Base-by-base conservation (phyloP, 2,329 filamentous ascomycete genomes). In the Elsinoe perseae region DNA sequence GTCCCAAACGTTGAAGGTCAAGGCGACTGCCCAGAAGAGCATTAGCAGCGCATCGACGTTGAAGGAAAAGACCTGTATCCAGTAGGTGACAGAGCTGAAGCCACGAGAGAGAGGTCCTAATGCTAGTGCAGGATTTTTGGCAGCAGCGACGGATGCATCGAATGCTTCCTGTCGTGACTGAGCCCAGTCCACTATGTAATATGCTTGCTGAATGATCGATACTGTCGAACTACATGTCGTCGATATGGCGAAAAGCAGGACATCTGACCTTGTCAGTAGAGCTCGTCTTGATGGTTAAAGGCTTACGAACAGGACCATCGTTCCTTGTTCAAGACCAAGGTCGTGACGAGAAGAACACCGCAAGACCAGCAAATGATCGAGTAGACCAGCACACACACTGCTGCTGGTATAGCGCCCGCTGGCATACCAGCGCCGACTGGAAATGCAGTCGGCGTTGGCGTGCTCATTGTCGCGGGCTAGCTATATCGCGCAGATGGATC, bases 61-160 rank as follows among this genome's bases (percentile, higher is more conserved):
- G 38, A 58, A 61, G 34, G 58, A 57, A 30, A 61, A 61, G n/a
- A 60, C 21, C 2, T 61, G 59, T 4, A 59, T 58, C 61, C 61
- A 63, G 23, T 57, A 63, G 9, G 60, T 52, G 2, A 59, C 56
- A 20, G 59, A 57, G 46, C 56, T 58, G 40, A 61, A 58, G 16
- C 61, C 61, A 16, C 42, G 18, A 6, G 60, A 60, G n/a, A 61
- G 43, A 20, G 61, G 61, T 16, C 61, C 61, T 25, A 61, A 16
- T 9, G 59, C 60, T 4, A 61, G 53, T 9, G 46, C 58, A 5
- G 60, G 60, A 6, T 60, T 54, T 10, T 56, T 55, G 16, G 57
- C 40, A 1, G 54, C 56, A 8, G 36, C 44, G 10, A 57, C 40
- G 0, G 60, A 57, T 12, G 58, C 56, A 30, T 60, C 50, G 16